These are phyloP conservation scores for Cystobasidium pallidum DNA, from an alignment of 1,284 basidiomycete genomes.

Conservation along the genomic window DNA sequence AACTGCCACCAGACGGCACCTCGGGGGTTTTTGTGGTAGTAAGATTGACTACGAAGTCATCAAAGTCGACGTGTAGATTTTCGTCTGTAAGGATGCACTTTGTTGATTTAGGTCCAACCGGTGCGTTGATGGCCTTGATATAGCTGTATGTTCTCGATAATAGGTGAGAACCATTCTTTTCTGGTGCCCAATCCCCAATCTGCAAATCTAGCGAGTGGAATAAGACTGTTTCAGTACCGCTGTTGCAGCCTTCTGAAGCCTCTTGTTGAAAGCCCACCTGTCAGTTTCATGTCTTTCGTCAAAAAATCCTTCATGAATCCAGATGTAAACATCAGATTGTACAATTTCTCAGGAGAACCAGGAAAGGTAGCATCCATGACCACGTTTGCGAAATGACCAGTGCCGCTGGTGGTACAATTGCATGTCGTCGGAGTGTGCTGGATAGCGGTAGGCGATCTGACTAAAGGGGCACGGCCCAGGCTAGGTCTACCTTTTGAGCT, in stretches of 20 bases:
- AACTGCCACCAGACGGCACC: conserved; percentile 88
- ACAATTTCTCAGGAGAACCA: conserved; percentile 89
- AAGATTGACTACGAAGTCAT: conserved; percentile 77
- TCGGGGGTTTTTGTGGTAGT: conserved; percentile 94
- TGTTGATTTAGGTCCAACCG: conserved; percentile 90
- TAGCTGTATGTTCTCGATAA: conserved; percentile 87
- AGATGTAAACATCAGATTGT: conserved; percentile 94
- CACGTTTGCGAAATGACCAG: conserved; percentile 69
- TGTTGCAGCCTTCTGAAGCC: neutral
- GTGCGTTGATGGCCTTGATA: conserved; percentile 87
- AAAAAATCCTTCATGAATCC: conserved; percentile 95
- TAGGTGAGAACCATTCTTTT: conserved; percentile 67
- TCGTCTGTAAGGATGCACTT: conserved; percentile 92
- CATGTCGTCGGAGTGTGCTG: conserved; percentile 31
- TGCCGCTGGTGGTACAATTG: conserved; percentile 13
- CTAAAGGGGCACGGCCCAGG: neutral
- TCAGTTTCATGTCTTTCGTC: conserved; percentile 82
- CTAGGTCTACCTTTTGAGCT: conserved; percentile 13
- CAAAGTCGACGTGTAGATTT: conserved; percentile 76
- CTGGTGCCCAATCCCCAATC: conserved; percentile 84
- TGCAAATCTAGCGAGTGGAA: conserved; percentile 71
- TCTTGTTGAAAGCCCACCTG: conserved; percentile 62
- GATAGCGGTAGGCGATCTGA: neutral
- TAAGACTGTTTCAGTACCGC: neutral
- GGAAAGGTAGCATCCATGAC: conserved; percentile 80